Base-by-base conservation (phyloP, 345 rosid species). In the Heritiera fomes region DNA sequence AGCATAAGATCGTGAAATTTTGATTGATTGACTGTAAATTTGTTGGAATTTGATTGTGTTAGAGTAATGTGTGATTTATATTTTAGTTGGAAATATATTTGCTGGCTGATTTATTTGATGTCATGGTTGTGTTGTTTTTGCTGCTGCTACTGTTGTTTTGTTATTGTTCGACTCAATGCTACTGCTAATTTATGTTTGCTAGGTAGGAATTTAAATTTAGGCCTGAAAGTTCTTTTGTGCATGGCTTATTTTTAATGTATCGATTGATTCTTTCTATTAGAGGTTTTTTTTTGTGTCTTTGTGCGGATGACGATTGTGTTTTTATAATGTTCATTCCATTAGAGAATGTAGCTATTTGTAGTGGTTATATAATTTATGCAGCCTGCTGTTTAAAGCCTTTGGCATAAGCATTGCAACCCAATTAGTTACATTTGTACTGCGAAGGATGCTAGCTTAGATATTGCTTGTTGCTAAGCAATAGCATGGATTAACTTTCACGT, bases 111-210 rank as follows among this genome's bases (percentile, higher is more conserved):
- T 47, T 56, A 23, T 34, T 55, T 55, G 10, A 12, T 41, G 34
- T 41, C 13, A 12, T 55, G 10, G 2, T 20, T 73, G 32, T 73
- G 77, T 56, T 73, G 34, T 4, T 40, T 32, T 30, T 70, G 75
- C 28, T 17, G 13, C 71, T 41, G 28, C 73, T 32, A 9, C 14
- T 18, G 20, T 18, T 34, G 23, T 17, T 43, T 43, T 68, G 9
- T 68, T 32, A 20, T 68, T 43, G 53, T 46, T 10, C 2, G 2
- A 1, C n/a, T 69, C 3, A 3, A 46, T 52, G 17, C 18, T 55
- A 52, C 65, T 73, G 52, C 52, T 73, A 20, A n/a, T 56, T 56
- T 73, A 6, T 56, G 50, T 73, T 73, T 56, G 60, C 30, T 53
- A 8, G 43, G 45, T 49, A 7, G 46, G 1, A 18, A 52, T 53